Base-by-base conservation (phyloP, 2,329 filamentous ascomycete species). In the Cladosporium sp. region DNA sequence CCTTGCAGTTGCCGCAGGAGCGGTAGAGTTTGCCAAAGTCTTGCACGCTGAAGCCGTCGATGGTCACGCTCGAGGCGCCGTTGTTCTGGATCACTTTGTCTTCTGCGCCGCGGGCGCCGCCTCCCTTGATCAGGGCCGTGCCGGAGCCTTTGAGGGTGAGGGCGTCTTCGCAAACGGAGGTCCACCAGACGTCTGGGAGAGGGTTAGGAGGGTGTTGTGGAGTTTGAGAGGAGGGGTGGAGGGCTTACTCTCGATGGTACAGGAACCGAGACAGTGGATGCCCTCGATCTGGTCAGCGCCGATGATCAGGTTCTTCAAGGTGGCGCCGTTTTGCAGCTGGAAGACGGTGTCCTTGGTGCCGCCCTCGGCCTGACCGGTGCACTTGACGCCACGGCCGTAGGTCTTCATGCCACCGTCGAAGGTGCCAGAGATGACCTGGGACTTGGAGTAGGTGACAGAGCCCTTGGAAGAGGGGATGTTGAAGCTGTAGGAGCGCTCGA, bases 261-360 rank as follows among this genome's bases (percentile, higher is more conserved):
- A 50, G 19, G 77, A 63, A 25, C 73, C 75, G 50, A 69, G 63
- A 64, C 76, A 78, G 66, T 79, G 75, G 20, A 78, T 69, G 43
- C 71, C 76, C 64, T 78, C 76, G 38, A 72, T 69, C 53, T 77
- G 69, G 53, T 74, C 71, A 13, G 67, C 69, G 35, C 77, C 76
- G 49, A 78, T 78, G 60, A 79, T 77, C 59, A 75, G 75, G 58
- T 78, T 78, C 56, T 70, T 72, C 16, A 79, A 64, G 22, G 71
- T 77, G 35, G 70, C 78, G 22, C 77, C 77, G 45, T 72, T 67
- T 59, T 74, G 67, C 52, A 80, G 67, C 54, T 76, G 67, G 69
- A 80, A 80, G 62, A 79, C 76, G 36, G 77, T 73, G 45, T 73
- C 64, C 1, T 60, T 59, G 49, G 73, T 66, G 16, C 71, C 74